Percentiles rank a stretch among this genome's conserved stretches.
Conservation (phyloP, 2,329 filamentous ascomycete genomes). For the Ciborinia camelliae region DNA sequence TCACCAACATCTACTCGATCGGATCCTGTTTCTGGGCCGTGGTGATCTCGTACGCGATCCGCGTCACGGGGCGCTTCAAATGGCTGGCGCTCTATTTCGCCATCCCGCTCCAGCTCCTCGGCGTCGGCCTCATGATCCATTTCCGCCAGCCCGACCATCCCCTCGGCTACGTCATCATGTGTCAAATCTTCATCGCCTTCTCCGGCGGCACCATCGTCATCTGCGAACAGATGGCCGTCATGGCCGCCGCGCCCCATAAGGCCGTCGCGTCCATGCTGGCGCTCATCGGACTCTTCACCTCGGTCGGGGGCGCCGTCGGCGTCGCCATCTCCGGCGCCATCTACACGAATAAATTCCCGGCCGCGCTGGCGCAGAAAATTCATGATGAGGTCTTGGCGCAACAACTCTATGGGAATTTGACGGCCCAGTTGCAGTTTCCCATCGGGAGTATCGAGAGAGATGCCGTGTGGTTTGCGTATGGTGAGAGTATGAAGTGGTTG, state of each 20-base stretch:
- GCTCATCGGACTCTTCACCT: constrained; percentile 57
- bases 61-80: constrained; percentile 31
- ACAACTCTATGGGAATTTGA: constrained; percentile 49
- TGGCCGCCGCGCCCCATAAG: constrained; percentile 58
- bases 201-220: constrained; percentile 57
- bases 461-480: constrained; percentile 62
- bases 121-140: constrained; percentile 55
- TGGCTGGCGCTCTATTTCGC: constrained; percentile 27
- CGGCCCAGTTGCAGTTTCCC: constrained; percentile 51
- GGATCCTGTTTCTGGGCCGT: constrained; percentile 48
- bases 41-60: constrained; percentile 47
- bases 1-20: constrained; percentile 48
- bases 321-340: constrained; percentile 60
- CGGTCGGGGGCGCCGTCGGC: constrained; percentile 59
- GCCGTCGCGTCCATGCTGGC: constrained; percentile 60
- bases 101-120: constrained; percentile 42
- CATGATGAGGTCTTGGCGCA: constrained; percentile 34
- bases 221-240: constrained; percentile 56
- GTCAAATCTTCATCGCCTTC: constrained; percentile 58
- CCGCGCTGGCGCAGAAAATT: constrained; percentile 41
- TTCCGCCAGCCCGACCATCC: constrained; percentile 52
- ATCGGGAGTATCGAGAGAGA: constrained; percentile 47
- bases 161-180: constrained; percentile 54
- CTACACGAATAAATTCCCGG: constrained; percentile 57
- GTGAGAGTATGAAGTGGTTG: constrained; percentile 48